Percentiles rank a stretch among this genome's conserved stretches.
Evolutionary conservation across 2,329 filamentous ascomycete genomes (phyloP).

Genomic region (Trichoderma atroviride): DNA sequence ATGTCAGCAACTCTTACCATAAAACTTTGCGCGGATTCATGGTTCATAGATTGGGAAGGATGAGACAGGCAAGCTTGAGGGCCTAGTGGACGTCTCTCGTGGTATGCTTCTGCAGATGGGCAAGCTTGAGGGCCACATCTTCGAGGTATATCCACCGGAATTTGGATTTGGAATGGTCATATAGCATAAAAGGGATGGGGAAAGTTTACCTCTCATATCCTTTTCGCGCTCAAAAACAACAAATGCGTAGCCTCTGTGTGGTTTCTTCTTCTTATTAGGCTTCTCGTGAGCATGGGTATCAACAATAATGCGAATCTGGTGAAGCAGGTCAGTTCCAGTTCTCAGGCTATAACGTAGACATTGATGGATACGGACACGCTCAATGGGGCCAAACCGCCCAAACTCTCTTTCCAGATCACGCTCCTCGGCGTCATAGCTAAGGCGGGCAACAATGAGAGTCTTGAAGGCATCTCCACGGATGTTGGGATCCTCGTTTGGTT

Average conservation of each 20-base stretch:
- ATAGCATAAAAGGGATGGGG: conserved; percentile 35
- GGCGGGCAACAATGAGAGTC: conserved; percentile 86
- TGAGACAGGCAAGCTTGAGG: conserved; percentile 61
- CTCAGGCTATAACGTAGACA: background rate
- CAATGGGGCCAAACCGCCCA: conserved; percentile 88
- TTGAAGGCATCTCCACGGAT: conserved; percentile 92
- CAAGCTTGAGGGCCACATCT: conserved; percentile 50
- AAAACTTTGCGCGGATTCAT: background rate
- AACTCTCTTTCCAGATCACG: conserved; percentile 93
- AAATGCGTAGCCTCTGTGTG: conserved; percentile 90
- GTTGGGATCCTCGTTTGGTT: conserved; percentile 82
- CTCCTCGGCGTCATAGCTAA: conserved; percentile 87
- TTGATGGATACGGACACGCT: conserved; percentile 64
- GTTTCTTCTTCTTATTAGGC: conserved; percentile 77
- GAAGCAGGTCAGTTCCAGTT: background rate
- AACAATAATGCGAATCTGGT: conserved; percentile 81
- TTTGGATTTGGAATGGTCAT: conserved; percentile 19
- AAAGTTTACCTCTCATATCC: conserved; percentile 95
- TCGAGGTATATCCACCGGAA: conserved; percentile 28
- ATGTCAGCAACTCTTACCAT: conserved; percentile 72
- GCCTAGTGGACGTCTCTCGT: conserved; percentile 54
- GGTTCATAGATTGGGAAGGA: conserved; percentile 32
- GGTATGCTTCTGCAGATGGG: conserved; percentile 45
- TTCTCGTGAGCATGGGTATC: conserved; percentile 71
- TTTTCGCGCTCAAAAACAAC: conserved; percentile 96